A percentile compares a stretch with the other conserved stretches of the same genome.
phyloP scores from a whole-genome alignment of 495 filamentous ascomycete species.

The Hamigera avellanea region DNA sequence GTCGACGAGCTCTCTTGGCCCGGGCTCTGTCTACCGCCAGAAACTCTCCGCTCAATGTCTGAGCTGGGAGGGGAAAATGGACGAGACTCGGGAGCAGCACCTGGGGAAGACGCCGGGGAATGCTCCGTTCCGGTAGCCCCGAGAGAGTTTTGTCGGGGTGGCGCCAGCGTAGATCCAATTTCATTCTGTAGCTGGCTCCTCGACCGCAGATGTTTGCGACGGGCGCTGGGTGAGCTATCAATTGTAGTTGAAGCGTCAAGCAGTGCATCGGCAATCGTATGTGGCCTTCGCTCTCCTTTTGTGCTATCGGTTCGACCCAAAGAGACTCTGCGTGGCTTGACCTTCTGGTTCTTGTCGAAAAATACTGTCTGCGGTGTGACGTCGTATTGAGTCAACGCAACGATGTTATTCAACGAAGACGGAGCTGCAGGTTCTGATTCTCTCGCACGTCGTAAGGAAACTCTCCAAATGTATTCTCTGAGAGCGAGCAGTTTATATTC shows the following conservation, averaged over 20 bases:
- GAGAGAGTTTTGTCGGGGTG: conserved; percentile 10
- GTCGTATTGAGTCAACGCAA: conserved; percentile 56
- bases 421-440: conserved; percentile 18
- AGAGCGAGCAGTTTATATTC: conserved; percentile 83
- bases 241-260: conserved; percentile 87
- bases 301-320: conserved; percentile 13
- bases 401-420: conserved; percentile 52
- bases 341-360: conserved; percentile 61
- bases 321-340: conserved; percentile 30
- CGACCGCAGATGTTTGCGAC: conserved; percentile 41
- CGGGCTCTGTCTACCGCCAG: conserved; percentile 16
- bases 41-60: conserved; percentile 17
- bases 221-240: conserved; percentile 50
- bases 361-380: conserved; percentile 81
- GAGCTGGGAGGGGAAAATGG: conserved; percentile 29
- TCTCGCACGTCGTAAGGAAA: conserved; percentile 58
- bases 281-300: conserved; percentile 35
- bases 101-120: conserved; percentile 23
- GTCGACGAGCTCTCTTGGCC: conserved; percentile 27
- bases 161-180: conserved; percentile 12
- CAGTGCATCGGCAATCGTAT: conserved; percentile 82
- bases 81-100: conserved; percentile 22
- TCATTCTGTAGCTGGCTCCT: conserved; percentile 36
- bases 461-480: conserved; percentile 84
- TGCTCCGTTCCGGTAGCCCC: conserved; percentile 15